Base-by-base conservation (phyloP, 345 rosid species). In the Sapria himalayana region DNA sequence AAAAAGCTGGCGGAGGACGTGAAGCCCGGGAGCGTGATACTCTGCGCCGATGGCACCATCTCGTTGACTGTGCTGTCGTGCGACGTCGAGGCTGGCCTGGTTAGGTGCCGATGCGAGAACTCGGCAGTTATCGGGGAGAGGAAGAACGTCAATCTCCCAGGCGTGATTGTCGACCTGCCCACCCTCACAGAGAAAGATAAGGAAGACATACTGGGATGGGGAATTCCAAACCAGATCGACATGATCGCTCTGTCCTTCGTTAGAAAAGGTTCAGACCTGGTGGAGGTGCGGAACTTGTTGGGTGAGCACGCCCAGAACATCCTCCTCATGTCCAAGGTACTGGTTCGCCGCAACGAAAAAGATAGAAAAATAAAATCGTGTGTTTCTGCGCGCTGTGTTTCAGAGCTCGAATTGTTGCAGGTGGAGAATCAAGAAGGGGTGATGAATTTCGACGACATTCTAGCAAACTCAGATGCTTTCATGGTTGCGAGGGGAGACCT, bases 381-480 rank as follows among this genome's bases (percentile, higher is more conserved):
- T n/a, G n/a, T n/a, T n/a, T n/a, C n/a, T n/a, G n/a, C n/a, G n/a
- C n/a, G n/a, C n/a, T n/a, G n/a, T n/a, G n/a, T n/a, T n/a, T n/a
- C n/a, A n/a, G n/a, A n/a, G n/a, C n/a, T n/a, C n/a, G n/a, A n/a
- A n/a, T n/a, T n/a, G n/a, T n/a, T 9, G 4, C 45, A 89, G 98
- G 94, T 89, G 10, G 98, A 86, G 59, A 86, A 86, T 56, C 97
- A 86, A 52, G 97, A 86, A 67, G 97, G 97, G 29, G 97, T 81
- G 57, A 94, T 92, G 33, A 86, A 86, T 50, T 86, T 86, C 15
- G 97, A 86, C 52, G 94, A 86, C 42, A 81, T 86, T 39, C 67
- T 86, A 40, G 59, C 75, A 39, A 75, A 81, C 52, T 64, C 97
- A 0, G 97, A 86, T 49, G 97, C 97, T 3, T 86, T 86, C 53